Base-by-base conservation (phyloP, 257 asterid species). In the Plantago elongata region DNA sequence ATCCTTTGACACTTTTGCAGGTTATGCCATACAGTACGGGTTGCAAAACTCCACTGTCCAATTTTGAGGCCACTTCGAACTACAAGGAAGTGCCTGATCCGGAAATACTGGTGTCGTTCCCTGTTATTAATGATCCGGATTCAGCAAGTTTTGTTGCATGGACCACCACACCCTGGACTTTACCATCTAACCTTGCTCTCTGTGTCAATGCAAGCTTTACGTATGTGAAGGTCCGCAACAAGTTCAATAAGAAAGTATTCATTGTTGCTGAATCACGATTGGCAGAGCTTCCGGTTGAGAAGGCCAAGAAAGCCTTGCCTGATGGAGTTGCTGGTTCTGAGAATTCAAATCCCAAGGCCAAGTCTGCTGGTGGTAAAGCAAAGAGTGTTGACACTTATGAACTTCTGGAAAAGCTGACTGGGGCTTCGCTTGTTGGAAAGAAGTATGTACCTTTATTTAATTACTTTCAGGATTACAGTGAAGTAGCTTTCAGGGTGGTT, bases 81-180 rank as follows among this genome's bases (percentile, higher is more conserved):
- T 88, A 92, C 62, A 92, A 86, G 93, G 93, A 92, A 38, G 93
- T 89, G 43, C 82, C 90, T 50, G 98, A 92, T 63, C 97, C 97
- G 51, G 98, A 92, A 75, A 72, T 88, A 47, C 84, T 92, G 95
- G 95, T 80, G 30, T 69, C 95, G 46, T 92, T 92, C 69, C 97
- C 98, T 13, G 70, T 89, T n/a, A 30, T 86, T 54, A 95, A 76
- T 70, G 95, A 92, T 70, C 75, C 84, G 16, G 85, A 89, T 69
- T 75, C 86, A 64, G 96, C 97, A 10, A 70, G 81, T 66, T 77
- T 92, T 62, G 91, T 92, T 48, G 99, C 99, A 13, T 92, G 99
- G 99, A 89, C 99, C n/a, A 92, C 99, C 1, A 92, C 97, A 5
- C 97, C 97, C 5, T 92, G 98, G 99, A 92, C 99, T 7, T 74